Evolutionary conservation across 306 rosid genomes (phyloP), one percentile per base, ranked within the genome.

Genomic region (Geum urbanum): DNA sequence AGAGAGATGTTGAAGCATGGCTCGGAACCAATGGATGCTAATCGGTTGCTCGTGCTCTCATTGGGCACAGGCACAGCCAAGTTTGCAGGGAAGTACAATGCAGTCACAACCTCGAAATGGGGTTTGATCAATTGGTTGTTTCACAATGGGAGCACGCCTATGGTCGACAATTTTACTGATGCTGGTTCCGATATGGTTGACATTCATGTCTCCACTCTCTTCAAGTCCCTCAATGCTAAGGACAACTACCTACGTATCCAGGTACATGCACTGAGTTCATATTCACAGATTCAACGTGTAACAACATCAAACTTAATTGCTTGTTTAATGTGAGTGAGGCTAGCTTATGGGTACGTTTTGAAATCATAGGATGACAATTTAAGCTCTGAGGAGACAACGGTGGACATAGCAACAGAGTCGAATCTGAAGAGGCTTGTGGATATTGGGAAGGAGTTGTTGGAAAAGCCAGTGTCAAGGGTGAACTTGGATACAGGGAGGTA

Each of bases 111-210:
- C 59, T 57, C 87, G 41, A 43, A 71, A 58, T 80, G 84, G 87
- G 84, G 84, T 9, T 3, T 63, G 54, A 4, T 80, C 19, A 63
- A 16, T n/a, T 83, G 82, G 87, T 7, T 83, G 6, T 77, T 49
- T 41, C 14, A 77, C 40, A 62, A 67, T 8, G 84, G 84, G 9
- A 62, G 16, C 6, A 77, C 74, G 0, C 83, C 85, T 11, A 20
- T 84, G 8, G 16, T 77, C 16, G 85, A 84, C 20, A 44, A 77
- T 48, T 80, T 45, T 14, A 3, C 45, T 1, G 78, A 83, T 66
- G 84, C 84, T 1, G 71, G 82, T 47, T 66, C 84, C 2, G 87
- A 83, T 52, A 72, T 83, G 67, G 87, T 80, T 5, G 84, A 83
- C n/a, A 66, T 75, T 70, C 82, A 66, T 14, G 78, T 80, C 9